Evolutionary conservation across 1,284 basidiomycete genomes (phyloP).

Genomic region (Pseudozyma tsukubaensis): DNA sequence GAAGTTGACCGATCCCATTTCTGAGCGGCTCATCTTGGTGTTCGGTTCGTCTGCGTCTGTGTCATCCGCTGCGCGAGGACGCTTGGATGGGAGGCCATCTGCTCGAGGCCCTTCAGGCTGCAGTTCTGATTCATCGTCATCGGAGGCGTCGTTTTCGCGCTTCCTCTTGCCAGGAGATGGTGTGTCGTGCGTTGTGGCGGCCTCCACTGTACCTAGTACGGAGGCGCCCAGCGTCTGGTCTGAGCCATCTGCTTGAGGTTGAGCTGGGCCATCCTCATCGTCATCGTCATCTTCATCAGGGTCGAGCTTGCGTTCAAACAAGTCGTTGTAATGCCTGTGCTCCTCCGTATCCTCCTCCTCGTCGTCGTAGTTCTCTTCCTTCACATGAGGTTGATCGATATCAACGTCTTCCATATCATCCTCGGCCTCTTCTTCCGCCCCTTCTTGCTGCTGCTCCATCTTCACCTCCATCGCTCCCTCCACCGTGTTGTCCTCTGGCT

Average conservation of each 20-base stretch:
- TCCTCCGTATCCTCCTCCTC: slow-evolving; percentile 34
- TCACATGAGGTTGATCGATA: slow-evolving; percentile 5
- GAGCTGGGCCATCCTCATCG: slow-evolving; percentile 11
- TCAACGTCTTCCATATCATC: slow-evolving; percentile 41
- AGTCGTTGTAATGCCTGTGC: slow-evolving; percentile 39
- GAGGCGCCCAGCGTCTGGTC: slow-evolving; percentile 36
- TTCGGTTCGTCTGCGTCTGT: slow-evolving; percentile 18
- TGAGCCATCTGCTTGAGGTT: background rate
- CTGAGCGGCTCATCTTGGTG: slow-evolving; percentile 37
- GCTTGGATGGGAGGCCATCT: slow-evolving; percentile 27
- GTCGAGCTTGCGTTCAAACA: slow-evolving; percentile 51
- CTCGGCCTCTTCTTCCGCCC: slow-evolving; percentile 3
- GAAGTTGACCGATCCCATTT: slow-evolving; percentile 39
- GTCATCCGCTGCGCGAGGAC: slow-evolving; percentile 12
- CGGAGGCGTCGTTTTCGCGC: slow-evolving; percentile 9
- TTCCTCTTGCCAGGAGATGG: slow-evolving; percentile 24
- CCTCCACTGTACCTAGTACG: slow-evolving; percentile 30
- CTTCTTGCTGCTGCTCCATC: background rate
- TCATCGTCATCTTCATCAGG: slow-evolving; percentile 46
- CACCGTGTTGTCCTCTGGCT: slow-evolving; percentile 38
- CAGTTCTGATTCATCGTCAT: background rate
- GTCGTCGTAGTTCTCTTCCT: slow-evolving; percentile 21
- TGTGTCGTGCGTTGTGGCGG: slow-evolving; percentile 7
- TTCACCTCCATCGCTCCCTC: slow-evolving; percentile 18
- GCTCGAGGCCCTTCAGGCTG: slow-evolving; percentile 16